Evolutionary conservation across 1,284 basidiomycete species (phyloP).

Genomic region (Cerioporus squamosus): DNA sequence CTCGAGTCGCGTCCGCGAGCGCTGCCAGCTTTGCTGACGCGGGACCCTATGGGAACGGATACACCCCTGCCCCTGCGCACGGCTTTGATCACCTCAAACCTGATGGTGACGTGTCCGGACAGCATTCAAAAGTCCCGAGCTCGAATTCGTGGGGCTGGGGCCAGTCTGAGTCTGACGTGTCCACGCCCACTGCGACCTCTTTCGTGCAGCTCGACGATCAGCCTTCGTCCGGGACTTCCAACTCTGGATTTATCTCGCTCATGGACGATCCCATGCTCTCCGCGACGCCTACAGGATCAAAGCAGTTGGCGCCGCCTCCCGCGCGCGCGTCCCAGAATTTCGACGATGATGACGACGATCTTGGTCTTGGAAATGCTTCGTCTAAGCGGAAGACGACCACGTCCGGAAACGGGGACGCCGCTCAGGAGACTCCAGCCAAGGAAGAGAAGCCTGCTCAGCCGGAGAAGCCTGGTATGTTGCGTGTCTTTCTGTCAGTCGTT

Average conservation of each 20-base stretch:
- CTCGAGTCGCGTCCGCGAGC: constrained; percentile 57
- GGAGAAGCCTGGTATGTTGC: constrained; percentile 36
- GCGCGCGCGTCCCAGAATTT: constrained; percentile 27
- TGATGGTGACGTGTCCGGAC: constrained; percentile 35
- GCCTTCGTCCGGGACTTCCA: constrained; percentile 37
- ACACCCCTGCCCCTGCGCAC: constrained; percentile 14
- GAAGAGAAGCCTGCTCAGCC: constrained; percentile 19
- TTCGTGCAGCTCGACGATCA: constrained; percentile 58
- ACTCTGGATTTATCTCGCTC: constrained; percentile 81
- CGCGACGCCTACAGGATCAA: constrained; percentile 37
- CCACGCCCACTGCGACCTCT: constrained; percentile 70
- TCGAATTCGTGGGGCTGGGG: constrained; percentile 64
- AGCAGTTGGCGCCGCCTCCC: constrained; percentile 28
- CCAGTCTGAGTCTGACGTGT: constrained; percentile 48
- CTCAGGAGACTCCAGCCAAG: constrained; percentile 12
- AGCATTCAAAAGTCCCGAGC: constrained; percentile 39
- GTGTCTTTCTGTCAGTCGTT: not conserved
- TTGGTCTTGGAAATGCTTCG: constrained; percentile 85
- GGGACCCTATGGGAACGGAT: constrained; percentile 38
- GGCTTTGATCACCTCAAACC: constrained; percentile 21
- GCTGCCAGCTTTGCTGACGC: constrained; percentile 54
- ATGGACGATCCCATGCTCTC: constrained; percentile 71
- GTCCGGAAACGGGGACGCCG: constrained; percentile 15
- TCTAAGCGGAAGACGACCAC: constrained; percentile 21
- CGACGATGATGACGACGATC: constrained; percentile 71